These are phyloP conservation scores for Aspergillus baeticus DNA, from an alignment of 495 filamentous ascomycete species.

Conservation along the genomic window DNA sequence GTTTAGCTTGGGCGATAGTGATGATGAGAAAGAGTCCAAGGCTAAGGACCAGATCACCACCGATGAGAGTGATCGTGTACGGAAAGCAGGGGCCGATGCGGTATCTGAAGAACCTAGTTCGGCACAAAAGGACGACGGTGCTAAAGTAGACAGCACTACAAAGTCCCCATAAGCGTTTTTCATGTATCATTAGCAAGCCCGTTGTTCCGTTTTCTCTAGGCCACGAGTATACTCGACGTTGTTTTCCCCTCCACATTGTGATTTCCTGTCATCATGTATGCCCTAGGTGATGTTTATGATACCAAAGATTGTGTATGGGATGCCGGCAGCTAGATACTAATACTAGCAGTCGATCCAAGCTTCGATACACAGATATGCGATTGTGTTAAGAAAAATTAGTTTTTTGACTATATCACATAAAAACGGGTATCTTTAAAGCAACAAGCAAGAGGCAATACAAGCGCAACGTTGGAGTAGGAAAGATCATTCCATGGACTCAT, in stretches of 20 bases:
- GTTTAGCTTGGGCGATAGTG: constrained; percentile 93
- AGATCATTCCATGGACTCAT: constrained; percentile 25
- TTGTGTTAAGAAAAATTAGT: no score
- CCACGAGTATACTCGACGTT: not conserved
- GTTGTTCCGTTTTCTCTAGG: not conserved
- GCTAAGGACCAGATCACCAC: constrained; percentile 57
- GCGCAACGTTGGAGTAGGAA: not conserved
- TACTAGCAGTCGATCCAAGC: not conserved
- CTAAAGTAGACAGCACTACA: constrained; percentile 28
- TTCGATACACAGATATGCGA: no score
- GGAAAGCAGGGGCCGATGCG: constrained; percentile 67
- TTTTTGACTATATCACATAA: not conserved
- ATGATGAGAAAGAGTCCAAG: constrained; percentile 86
- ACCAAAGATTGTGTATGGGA: constrained; percentile 18
- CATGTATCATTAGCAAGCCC: not conserved
- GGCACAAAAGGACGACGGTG: constrained; percentile 25
- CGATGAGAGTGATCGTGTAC: constrained; percentile 68
- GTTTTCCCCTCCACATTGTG: not conserved
- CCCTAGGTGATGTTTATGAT: constrained; percentile 21
- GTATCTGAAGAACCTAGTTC: constrained; percentile 31
- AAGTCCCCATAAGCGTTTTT: constrained; percentile 24
- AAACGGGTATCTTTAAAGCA: constrained; percentile 16
- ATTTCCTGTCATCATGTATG: constrained; percentile 1
- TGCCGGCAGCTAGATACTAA: not conserved
- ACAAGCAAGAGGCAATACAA: not conserved